These are phyloP conservation scores for Groenewaldozyma sp. DNA, from an alignment of 1,139 yeast genomes.

Conservation along the genomic window DNA sequence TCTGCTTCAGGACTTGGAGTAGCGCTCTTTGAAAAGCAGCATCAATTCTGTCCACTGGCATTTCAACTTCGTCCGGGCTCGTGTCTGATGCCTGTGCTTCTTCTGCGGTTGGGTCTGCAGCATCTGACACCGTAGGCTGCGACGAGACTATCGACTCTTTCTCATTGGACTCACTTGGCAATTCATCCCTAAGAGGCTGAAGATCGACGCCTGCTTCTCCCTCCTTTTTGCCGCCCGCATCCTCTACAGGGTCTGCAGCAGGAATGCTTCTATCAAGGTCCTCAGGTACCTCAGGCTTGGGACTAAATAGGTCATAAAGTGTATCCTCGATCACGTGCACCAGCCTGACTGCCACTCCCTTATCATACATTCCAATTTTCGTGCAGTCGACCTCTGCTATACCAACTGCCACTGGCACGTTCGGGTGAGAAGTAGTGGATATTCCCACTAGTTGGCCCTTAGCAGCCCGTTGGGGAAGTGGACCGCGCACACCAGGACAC, in stretches of 20 bases:
- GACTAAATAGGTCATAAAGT: conserved; percentile 21
- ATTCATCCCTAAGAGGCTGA: conserved; percentile 4
- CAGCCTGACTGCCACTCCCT: conserved; percentile 33
- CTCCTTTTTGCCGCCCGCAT: too few species aligned
- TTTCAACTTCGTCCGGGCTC: conserved; percentile 8
- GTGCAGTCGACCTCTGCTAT: conserved; percentile 44
- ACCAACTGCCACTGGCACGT: conserved; percentile 71
- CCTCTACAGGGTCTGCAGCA: conserved; percentile 9
- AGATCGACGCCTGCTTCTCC: conserved; percentile 9
- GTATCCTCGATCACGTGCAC: conserved; percentile 33
- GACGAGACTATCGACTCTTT: too few species aligned
- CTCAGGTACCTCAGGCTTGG: conserved; percentile 23
- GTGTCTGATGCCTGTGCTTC: conserved; percentile 14
- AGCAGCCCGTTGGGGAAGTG: conserved; percentile 45
- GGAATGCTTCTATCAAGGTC: conserved; percentile 17
- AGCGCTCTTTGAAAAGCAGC: conserved; percentile 61
- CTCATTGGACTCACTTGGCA: neutral
- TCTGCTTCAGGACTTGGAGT: conserved; percentile 56
- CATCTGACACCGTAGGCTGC: neutral
- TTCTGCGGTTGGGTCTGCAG: conserved; percentile 6
- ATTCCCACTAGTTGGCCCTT: conserved; percentile 63
- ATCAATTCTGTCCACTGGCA: conserved; percentile 54
- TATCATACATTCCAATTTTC: conserved; percentile 20
- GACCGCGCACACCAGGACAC: conserved; percentile 77
- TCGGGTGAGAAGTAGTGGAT: conserved; percentile 50